phyloP scores from a whole-genome alignment of 768 basidiomycete genomes.

The Amanita muscaria region DNA sequence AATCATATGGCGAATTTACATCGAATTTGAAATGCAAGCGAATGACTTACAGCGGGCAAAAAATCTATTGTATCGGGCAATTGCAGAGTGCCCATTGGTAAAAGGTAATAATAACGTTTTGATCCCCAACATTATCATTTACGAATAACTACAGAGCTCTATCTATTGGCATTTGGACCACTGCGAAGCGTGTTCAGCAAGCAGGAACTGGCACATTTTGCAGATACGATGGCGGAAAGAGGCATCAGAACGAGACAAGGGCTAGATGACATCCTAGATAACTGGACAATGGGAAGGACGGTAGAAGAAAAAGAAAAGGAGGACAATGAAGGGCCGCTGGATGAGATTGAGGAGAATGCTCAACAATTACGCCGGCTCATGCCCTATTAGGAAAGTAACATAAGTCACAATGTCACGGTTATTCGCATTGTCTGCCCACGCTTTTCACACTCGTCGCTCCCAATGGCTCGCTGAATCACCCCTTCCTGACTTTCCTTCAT shows the following conservation, averaged over 20 bases:
- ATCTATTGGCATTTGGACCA: slow-evolving; percentile 69
- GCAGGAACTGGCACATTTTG: slow-evolving; percentile 51
- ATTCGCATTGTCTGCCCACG: slow-evolving; percentile 1
- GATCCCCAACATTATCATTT: not conserved
- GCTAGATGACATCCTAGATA: slow-evolving; percentile 48
- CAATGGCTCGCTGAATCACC: slow-evolving; percentile 8
- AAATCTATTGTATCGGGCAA: slow-evolving; percentile 62
- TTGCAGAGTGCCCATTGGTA: slow-evolving; percentile 63
- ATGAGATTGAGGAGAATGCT: slow-evolving; percentile 56
- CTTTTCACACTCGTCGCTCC: slow-evolving; percentile 5
- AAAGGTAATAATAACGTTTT: slow-evolving; percentile 44
- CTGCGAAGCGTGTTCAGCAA: slow-evolving; percentile 53
- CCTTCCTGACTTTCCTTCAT: slow-evolving; percentile 7
- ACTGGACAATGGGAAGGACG: slow-evolving; percentile 29
- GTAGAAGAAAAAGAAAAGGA: slow-evolving; percentile 23
- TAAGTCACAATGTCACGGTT: slow-evolving; percentile 2
- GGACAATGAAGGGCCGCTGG: slow-evolving; percentile 22
- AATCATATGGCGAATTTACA: slow-evolving; percentile 61
- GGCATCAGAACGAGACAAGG: slow-evolving; percentile 55
- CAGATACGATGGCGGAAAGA: slow-evolving; percentile 71
- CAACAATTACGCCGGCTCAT: slow-evolving; percentile 48
- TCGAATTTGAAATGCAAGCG: slow-evolving; percentile 69
- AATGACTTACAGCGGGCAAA: slow-evolving; percentile 56
- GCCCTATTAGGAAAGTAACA: slow-evolving; percentile 40
- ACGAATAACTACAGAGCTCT: slow-evolving; percentile 41